Evolutionary conservation across 441 rosid species (phyloP).

Genomic region (Mallotus repandus): DNA sequence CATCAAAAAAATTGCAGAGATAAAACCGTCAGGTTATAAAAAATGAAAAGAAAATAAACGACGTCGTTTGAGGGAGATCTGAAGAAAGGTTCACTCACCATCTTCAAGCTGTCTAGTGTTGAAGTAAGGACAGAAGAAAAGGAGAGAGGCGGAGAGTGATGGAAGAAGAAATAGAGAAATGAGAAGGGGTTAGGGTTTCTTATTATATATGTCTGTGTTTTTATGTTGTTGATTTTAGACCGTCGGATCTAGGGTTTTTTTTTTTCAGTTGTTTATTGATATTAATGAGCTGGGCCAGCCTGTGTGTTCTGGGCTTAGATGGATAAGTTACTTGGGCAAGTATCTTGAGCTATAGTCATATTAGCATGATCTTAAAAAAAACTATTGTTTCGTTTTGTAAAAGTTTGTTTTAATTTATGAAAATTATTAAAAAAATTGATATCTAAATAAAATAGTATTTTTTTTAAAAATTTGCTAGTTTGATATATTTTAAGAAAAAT

Average conservation of each 20-base stretch:
- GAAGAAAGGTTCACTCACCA: slow-evolving; percentile 3
- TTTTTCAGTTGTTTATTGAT: no score
- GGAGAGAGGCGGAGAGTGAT: neutral
- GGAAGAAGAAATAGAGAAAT: neutral
- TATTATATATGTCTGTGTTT: neutral
- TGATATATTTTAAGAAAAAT: no score
- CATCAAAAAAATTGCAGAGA: neutral
- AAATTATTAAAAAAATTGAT: no score
- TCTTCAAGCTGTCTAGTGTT: neutral
- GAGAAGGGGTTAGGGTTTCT: slow-evolving; percentile 4
- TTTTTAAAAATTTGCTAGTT: no score
- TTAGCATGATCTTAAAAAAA: no score
- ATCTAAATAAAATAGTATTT: no score
- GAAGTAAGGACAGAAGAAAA: neutral
- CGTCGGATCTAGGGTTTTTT: slow-evolving; percentile 14
- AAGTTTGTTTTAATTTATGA: no score
- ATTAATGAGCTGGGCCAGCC: neutral
- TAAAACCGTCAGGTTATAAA: neutral
- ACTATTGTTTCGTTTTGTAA: no score
- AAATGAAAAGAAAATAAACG: neutral
- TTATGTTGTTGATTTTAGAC: slow-evolving; percentile 1
- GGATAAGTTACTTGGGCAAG: neutral
- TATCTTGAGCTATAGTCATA: no score
- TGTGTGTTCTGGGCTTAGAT: neutral
- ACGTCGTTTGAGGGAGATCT: no score